Base-by-base conservation (phyloP, 2,329 filamentous ascomycete genomes). In the Lithohypha guttulata region DNA sequence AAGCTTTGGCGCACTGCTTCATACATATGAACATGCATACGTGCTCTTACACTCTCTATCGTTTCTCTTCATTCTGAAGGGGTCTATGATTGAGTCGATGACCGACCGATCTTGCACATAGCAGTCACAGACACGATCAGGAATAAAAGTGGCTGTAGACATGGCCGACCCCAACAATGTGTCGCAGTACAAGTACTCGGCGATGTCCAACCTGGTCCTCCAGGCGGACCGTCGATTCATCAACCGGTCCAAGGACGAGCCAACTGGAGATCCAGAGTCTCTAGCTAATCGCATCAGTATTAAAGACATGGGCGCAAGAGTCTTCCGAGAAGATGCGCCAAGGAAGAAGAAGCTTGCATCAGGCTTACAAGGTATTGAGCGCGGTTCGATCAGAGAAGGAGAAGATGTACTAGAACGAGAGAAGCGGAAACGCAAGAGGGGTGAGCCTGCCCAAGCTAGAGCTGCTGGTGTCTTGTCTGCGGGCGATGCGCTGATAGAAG, bases 191-290 rank as follows among this genome's bases (percentile, higher is more conserved):
- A 95, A 95, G 66, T 94, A 95, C 76, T 86, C 86, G 78, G 86
- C 84, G 63, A 96, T 98, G 91, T 98, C 91, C 69, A 98, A 98
- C 78, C 81, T 98, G 85, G 91, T 98, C 60, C 84, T 98, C 77
- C 91, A 98, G 83, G 87, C 86, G 69, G 91, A 98, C 70, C 81
- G 87, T 67, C 81, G 91, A 55, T 96, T 98, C 60, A 81, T 93
- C 54, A 85, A 85, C 49, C 79, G 91, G 60, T 79, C 86, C 55
- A 86, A 80, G 53, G 89, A 98, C 64, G 93, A 98, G 68, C 80
- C 85, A 48, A 96, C 89, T 36, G 91, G 91, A 54, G 91, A 98
- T 60, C 93, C 91, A 36, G 91, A 98, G 67, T 98, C 93, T 42
- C 77, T 98, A 43, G 93, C 91, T 42, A 91, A 91, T 39, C 81